Evolutionary conservation across 2,329 filamentous ascomycete species (phyloP), one percentile per base, ranked within the genome.

Genomic region (Colletotrichum abscissum): DNA sequence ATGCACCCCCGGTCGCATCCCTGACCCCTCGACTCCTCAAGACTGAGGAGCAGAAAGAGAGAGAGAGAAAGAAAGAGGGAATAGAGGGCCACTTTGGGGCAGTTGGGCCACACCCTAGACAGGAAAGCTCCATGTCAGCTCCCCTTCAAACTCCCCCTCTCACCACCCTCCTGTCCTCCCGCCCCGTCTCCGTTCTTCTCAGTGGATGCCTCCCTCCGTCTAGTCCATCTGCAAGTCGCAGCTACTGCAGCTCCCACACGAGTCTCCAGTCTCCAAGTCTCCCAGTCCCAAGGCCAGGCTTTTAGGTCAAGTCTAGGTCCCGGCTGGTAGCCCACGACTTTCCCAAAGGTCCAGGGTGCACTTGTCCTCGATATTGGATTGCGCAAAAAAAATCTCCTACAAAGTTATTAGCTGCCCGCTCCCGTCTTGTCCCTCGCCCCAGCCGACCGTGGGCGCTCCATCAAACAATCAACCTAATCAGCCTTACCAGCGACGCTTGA

Each of bases 381-480:
- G 60, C 54, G 66, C 60, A 57, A 68, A 52, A 69, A 60, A 52
- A 65, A 52, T 55, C 59, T 70, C 66, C 70, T 66, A 73, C 70
- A 65, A 60, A 73, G 70, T 73, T 62, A 70, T 57, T 70, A 73
- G 67, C 70, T 73, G 70, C 70, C 67, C 70, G 70, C 67, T 65
- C 70, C 70, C 67, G 70, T 70, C 70, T 65, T 56, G 70, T 57
- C 70, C 58, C 19, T 70, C 42, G 66, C 70, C 67, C 70, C 60
- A 65, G 60, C 60, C 69, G 66, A 46, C 66, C 63, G 69, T 54
- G 58, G 58, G 65, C 60, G 60, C 67, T 73, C 67, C 70, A 70
- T 73, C 60, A 9, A 63, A 59, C 55, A 68, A 70, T 60, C 67
- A 60, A 59, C 70, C 60, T 73, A 70, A 73, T 70, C 70, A 73